phyloP scores from a whole-genome alignment of 225 moss, liverwort and hornwort species.

The Anthoceros angustus region DNA sequence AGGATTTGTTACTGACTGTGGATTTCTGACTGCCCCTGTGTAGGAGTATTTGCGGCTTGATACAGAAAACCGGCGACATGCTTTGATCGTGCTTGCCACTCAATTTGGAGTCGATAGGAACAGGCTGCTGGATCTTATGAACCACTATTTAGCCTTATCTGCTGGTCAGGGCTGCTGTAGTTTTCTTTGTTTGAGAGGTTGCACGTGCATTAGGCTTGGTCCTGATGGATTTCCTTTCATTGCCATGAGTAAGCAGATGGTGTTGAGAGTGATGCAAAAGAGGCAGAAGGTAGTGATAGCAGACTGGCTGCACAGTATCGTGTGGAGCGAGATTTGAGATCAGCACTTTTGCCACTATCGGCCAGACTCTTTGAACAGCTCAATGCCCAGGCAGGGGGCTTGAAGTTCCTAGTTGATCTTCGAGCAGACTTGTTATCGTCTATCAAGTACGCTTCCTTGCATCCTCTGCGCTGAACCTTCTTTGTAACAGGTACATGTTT shows the following conservation, averaged over 20 bases:
- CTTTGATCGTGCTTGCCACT: slow-evolving; percentile 51
- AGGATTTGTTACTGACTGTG: too few relatives aligned
- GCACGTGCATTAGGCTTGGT: background rate
- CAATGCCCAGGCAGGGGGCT: slow-evolving; percentile 88
- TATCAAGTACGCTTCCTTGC: slow-evolving; percentile 34
- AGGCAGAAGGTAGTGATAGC: slow-evolving; percentile 21
- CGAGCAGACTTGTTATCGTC: slow-evolving; percentile 66
- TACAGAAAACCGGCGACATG: slow-evolving; percentile 55
- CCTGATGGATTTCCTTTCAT: background rate
- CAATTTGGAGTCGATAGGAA: slow-evolving; percentile 84
- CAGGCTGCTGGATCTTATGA: slow-evolving; percentile 57
- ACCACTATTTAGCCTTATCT: slow-evolving; percentile 57
- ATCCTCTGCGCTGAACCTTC: slow-evolving; percentile 5
- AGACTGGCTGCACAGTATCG: slow-evolving; percentile 61
- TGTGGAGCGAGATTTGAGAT: slow-evolving; percentile 63
- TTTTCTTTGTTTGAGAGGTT: background rate
- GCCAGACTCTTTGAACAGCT: slow-evolving; percentile 83
- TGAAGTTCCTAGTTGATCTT: slow-evolving; percentile 90
- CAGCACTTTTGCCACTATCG: slow-evolving; percentile 73
- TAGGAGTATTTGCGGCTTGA: slow-evolving; percentile 76
- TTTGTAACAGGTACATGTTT: slow-evolving; percentile 5
- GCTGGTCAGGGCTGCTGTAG: slow-evolving; percentile 15
- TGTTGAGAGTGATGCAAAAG: slow-evolving; percentile 22
- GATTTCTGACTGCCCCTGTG: slow-evolving; percentile 7
- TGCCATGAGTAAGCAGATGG: slow-evolving; percentile 23